Evolutionary conservation across 306 rosid species (phyloP).

Genomic region (Lathyrus tuberosus): DNA sequence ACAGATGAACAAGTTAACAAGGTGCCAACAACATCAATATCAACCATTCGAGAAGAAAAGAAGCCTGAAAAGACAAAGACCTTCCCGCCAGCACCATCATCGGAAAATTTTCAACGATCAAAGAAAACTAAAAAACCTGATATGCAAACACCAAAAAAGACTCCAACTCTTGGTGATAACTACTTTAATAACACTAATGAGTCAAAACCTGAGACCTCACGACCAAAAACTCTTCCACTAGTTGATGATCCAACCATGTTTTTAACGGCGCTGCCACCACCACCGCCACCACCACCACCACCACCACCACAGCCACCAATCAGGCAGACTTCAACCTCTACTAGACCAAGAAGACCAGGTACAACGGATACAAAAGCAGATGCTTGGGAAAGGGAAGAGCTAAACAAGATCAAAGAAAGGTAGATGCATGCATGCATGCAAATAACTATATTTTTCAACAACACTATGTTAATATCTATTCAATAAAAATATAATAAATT

Average conservation of each 20-base stretch:
- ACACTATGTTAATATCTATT: neutral
- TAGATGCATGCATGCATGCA: conserved; percentile 28
- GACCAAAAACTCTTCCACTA: conserved; percentile 8
- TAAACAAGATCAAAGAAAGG: conserved; percentile 62
- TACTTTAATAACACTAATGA: conserved; percentile 25
- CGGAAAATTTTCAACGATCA: conserved; percentile 36
- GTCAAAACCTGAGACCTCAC: conserved; percentile 38
- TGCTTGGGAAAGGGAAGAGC: conserved; percentile 71
- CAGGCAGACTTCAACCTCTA: conserved; percentile 2
- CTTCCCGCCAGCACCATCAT: conserved; percentile 43
- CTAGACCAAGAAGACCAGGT: conserved; percentile 20
- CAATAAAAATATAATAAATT: conserved; percentile 13
- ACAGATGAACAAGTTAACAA: conserved; percentile 42
- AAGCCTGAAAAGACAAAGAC: conserved; percentile 43
- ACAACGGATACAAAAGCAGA: conserved; percentile 51
- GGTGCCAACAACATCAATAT: conserved; percentile 33
- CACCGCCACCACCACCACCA: conserved; percentile 23
- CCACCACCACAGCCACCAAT: neutral
- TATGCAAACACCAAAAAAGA: conserved; percentile 32
- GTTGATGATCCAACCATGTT: conserved; percentile 32
- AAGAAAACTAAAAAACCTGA: conserved; percentile 36
- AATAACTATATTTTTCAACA: neutral
- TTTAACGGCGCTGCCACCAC: conserved; percentile 32
- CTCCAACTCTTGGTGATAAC: neutral
- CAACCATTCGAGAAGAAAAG: conserved; percentile 20